These are phyloP conservation scores for Perilla frutescens DNA, from an alignment of 257 asterid genomes.

Conservation along the genomic window DNA sequence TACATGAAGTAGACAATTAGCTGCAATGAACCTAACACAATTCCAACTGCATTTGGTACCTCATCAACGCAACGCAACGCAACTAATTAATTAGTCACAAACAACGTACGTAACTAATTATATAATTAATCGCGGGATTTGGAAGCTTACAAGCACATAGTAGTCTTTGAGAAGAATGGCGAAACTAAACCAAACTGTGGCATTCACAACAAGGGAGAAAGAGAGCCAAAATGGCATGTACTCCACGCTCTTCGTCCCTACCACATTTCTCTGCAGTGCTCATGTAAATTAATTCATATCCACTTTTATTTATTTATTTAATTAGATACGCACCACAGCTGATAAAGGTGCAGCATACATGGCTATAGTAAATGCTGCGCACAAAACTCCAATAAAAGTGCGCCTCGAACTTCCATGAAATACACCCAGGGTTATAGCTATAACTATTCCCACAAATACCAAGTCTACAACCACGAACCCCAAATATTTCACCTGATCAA, in stretches of 20 bases:
- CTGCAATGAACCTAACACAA: slow-evolving; percentile 47
- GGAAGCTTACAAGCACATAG: slow-evolving; percentile 38
- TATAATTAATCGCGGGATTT: not conserved
- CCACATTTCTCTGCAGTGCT: slow-evolving; percentile 35
- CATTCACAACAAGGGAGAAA: slow-evolving; percentile 42
- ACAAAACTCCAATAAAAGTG: slow-evolving; percentile 44
- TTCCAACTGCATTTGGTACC: slow-evolving; percentile 61
- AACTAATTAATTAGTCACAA: not conserved
- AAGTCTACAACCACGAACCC: slow-evolving; percentile 46
- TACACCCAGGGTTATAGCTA: slow-evolving; percentile 33
- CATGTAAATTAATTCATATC: too few relatives aligned
- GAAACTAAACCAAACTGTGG: slow-evolving; percentile 43
- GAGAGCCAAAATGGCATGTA: slow-evolving; percentile 51
- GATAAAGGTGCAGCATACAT: slow-evolving; percentile 60
- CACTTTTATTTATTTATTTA: too few relatives aligned
- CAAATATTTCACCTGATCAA: slow-evolving; percentile 41
- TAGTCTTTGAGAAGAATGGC: slow-evolving; percentile 36
- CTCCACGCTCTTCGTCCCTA: slow-evolving; percentile 40
- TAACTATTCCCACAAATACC: slow-evolving; percentile 38
- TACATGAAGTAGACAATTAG: slow-evolving; percentile 42
- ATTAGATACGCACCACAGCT: slow-evolving; percentile 42
- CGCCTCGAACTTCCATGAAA: slow-evolving; percentile 46
- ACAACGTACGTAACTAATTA: not conserved
- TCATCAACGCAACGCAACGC: slow-evolving; percentile 6
- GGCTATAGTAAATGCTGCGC: slow-evolving; percentile 51